Evolutionary conservation across 768 basidiomycete genomes (phyloP).

Genomic region (Cyclocybe aegerita): DNA sequence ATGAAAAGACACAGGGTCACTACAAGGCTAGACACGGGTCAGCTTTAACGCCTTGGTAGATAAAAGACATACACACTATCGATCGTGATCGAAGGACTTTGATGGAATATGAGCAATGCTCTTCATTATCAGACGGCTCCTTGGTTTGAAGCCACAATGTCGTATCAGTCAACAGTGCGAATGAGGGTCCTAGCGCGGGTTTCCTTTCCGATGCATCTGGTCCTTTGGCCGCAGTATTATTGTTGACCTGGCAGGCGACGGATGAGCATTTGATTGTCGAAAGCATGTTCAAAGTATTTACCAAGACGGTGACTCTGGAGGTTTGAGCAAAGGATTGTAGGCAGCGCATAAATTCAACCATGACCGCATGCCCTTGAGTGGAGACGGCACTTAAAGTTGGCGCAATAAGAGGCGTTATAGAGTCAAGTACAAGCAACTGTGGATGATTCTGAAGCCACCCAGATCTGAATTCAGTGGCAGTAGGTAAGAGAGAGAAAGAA

Average conservation of each 20-base stretch:
- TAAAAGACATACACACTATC: slow-evolving; percentile 12
- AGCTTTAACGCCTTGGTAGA: not conserved
- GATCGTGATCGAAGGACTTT: slow-evolving; percentile 20
- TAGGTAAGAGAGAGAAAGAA: not conserved
- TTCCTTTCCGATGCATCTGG: slow-evolving; percentile 38
- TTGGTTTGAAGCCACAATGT: slow-evolving; percentile 64
- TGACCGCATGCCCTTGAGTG: slow-evolving; percentile 73
- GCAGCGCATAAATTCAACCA: slow-evolving; percentile 70
- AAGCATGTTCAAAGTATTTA: slow-evolving; percentile 28
- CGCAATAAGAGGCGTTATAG: slow-evolving; percentile 61
- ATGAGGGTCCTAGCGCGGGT: slow-evolving; percentile 76
- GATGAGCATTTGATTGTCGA: not conserved
- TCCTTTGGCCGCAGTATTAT: slow-evolving; percentile 44
- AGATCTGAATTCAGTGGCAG: not conserved
- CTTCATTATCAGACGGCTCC: not conserved
- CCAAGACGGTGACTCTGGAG: slow-evolving; percentile 50
- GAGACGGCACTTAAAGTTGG: slow-evolving; percentile 65
- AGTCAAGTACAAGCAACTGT: slow-evolving; percentile 62
- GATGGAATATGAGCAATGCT: slow-evolving; percentile 9
- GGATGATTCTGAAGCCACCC: slow-evolving; percentile 12
- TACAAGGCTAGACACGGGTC: slow-evolving; percentile 7
- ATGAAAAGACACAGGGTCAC: slow-evolving; percentile 7
- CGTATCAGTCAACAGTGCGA: slow-evolving; percentile 68
- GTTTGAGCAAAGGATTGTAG: slow-evolving; percentile 50
- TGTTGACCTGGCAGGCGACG: slow-evolving; percentile 49